A percentile compares a stretch with the other conserved stretches of the same genome.
Conservation (phyloP, 2,329 filamentous ascomycete genomes). For the Cercospora beticola region DNA sequence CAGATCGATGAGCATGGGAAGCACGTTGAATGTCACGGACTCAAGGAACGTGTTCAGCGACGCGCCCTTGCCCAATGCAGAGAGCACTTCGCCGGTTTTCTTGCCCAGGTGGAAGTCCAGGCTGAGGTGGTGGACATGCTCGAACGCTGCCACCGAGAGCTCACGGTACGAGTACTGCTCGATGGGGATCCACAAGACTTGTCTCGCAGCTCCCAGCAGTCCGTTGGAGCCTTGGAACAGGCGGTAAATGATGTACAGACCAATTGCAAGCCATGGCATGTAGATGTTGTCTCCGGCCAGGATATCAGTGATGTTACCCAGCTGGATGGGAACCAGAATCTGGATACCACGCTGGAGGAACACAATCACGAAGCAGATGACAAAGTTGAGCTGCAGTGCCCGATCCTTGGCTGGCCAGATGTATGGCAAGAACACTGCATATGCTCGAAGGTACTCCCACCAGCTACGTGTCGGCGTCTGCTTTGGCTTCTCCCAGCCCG, state of each 20-base stretch:
- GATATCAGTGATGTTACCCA: conserved; percentile 74
- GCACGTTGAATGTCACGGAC: conserved; percentile 91
- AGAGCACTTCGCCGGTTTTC: conserved; percentile 92
- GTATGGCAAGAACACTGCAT: conserved; percentile 92
- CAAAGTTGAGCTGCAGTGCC: conserved; percentile 72
- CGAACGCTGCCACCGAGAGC: conserved; percentile 90
- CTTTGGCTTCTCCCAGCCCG: conserved; percentile 85
- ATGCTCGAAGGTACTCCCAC: conserved; percentile 94
- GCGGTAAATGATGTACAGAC: conserved; percentile 73
- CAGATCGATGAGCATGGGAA: conserved; percentile 92
- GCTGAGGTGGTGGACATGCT: conserved; percentile 93
- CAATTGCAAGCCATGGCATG: conserved; percentile 73
- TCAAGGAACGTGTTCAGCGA: conserved; percentile 96
- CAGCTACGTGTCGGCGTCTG: conserved; percentile 85
- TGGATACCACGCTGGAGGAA: conserved; percentile 81
- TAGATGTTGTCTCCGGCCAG: conserved; percentile 57
- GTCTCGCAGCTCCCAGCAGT: conserved; percentile 76
- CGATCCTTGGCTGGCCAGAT: conserved; percentile 86
- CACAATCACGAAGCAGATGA: conserved; percentile 79
- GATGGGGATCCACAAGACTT: conserved; percentile 91
- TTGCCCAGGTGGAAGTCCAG: conserved; percentile 96
- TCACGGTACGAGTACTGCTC: conserved; percentile 96
- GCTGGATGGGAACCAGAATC: conserved; percentile 77
- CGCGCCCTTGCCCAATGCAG: conserved; percentile 91
- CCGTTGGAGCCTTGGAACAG: conserved; percentile 87